Percentiles rank a stretch among this genome's conserved stretches.
Evolutionary conservation across 441 rosid species (phyloP).

Genomic region (Omphalea diandra): DNA sequence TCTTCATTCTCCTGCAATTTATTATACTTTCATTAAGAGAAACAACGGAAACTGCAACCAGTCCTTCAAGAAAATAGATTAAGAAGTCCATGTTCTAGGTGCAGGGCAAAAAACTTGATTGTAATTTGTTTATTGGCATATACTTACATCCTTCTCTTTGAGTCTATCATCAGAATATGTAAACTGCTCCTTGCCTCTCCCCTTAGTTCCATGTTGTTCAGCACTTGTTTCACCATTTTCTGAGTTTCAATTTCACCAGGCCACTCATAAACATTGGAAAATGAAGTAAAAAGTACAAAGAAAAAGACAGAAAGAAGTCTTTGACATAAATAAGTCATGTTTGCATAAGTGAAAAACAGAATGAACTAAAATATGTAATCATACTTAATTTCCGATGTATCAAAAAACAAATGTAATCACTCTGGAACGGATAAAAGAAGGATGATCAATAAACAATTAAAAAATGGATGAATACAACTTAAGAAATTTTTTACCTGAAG

Average conservation of each 20-base stretch:
- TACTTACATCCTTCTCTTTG: conserved; percentile 60
- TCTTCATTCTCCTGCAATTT: conserved; percentile 67
- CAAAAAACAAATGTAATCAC: too few species aligned
- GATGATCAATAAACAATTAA: background rate
- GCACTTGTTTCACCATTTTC: conserved; percentile 42
- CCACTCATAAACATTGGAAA: conserved; percentile 15
- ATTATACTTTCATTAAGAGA: conserved; percentile 8
- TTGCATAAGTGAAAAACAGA: conserved; percentile 6
- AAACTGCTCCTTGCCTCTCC: conserved; percentile 42
- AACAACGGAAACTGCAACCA: conserved; percentile 8
- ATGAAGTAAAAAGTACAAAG: conserved; percentile 14
- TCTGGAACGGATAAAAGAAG: conserved; percentile 15
- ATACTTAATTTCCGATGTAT: too few species aligned
- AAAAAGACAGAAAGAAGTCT: conserved; percentile 5
- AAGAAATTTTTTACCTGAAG: conserved; percentile 50
- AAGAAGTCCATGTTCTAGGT: background rate
- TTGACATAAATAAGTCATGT: background rate
- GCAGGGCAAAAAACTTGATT: background rate
- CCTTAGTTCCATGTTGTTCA: conserved; percentile 29
- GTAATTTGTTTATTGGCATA: conserved; percentile 8
- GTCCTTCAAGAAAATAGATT: background rate
- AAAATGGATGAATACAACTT: background rate
- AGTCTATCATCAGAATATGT: conserved; percentile 39
- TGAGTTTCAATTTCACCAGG: conserved; percentile 30
- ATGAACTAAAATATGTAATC: conserved; percentile 5